These are phyloP conservation scores for Chalaropsis thielavioides DNA, from an alignment of 2,329 filamentous ascomycete genomes.

Conservation along the genomic window DNA sequence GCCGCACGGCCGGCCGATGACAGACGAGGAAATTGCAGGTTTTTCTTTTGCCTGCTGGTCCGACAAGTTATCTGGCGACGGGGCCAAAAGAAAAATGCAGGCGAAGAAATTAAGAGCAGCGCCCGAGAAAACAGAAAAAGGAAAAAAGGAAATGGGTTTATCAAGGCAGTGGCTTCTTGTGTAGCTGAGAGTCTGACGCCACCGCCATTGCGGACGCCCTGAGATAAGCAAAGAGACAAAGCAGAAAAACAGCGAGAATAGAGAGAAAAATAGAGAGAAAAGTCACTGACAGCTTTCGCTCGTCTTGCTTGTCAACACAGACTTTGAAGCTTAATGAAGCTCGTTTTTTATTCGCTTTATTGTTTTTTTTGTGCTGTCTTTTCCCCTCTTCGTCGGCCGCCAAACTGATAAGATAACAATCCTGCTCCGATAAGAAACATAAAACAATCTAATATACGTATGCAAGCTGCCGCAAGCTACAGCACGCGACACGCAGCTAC, in stretches of 20 bases:
- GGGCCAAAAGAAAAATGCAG: background rate
- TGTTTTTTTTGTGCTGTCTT: too few relatives aligned
- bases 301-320: background rate
- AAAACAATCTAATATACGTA: background rate
- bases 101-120: background rate
- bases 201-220: background rate
- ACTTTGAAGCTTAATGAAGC: background rate
- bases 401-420: background rate
- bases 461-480: background rate
- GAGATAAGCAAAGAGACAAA: conserved; percentile 6
- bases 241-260: conserved; percentile 9
- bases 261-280: conserved; percentile 8
- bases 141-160: background rate
- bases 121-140: background rate
- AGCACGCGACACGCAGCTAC: background rate
- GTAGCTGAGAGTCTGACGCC: background rate
- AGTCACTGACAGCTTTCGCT: too few relatives aligned
- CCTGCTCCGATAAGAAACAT: background rate
- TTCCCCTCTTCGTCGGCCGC: background rate
- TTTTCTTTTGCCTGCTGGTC: background rate
- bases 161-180: background rate
- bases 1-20: background rate
- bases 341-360: background rate
- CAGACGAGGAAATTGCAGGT: too few relatives aligned
- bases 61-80: background rate